Percentiles rank a stretch among this genome's conserved stretches.
These are phyloP conservation scores for Pyrenula massariospora DNA, from an alignment of 495 filamentous ascomycete species.

Conservation along the genomic window DNA sequence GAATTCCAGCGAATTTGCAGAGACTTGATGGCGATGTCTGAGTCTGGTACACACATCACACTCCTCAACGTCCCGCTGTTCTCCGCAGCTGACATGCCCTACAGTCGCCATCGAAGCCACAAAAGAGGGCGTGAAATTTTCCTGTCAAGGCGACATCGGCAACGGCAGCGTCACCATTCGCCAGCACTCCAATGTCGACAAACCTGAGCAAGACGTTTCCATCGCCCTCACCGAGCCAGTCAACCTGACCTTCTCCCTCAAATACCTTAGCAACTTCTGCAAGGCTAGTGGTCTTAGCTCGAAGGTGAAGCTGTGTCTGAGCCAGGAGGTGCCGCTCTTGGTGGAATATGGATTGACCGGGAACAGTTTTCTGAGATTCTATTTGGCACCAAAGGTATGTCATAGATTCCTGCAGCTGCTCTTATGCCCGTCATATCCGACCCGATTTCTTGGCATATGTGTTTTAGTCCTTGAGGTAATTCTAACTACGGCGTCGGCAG, in stretches of 20 bases:
- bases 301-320: constrained; percentile 82
- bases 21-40: constrained; percentile 81
- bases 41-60: constrained; percentile 61
- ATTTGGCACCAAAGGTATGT: constrained; percentile 89
- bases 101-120: constrained; percentile 88
- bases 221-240: constrained; percentile 91
- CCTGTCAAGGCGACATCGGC: constrained; percentile 87
- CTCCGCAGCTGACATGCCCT: background rate
- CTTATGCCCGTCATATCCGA: background rate
- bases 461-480: constrained; percentile 5
- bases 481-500: constrained; percentile 25
- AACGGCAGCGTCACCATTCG: constrained; percentile 87
- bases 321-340: constrained; percentile 88
- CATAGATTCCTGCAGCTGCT: background rate
- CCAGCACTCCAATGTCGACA: constrained; percentile 81
- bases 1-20: constrained; percentile 95
- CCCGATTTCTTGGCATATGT: constrained; percentile 3
- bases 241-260: constrained; percentile 92
- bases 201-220: constrained; percentile 72
- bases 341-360: constrained; percentile 79
- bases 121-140: constrained; percentile 97
- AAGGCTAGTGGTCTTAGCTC: constrained; percentile 80
- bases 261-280: constrained; percentile 99
- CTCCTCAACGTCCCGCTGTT: background rate
- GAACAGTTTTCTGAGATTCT: constrained; percentile 89